phyloP scores from a whole-genome alignment of 345 rosid species.

The Arabidopsis thaliana region TAIR10.1 NC_003071.7:8134001-8134500 shows the following conservation, averaged over 20 bases:
- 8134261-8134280: constrained; percentile 56
- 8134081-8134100: constrained; percentile 51
- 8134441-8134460: too few relatives aligned
- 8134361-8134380: too few relatives aligned
- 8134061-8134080: constrained; percentile 55
- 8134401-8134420: too few relatives aligned
- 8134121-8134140: background rate
- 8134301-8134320: background rate
- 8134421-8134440: too few relatives aligned
- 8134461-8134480: background rate
- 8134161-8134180: constrained; percentile 13
- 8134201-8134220: constrained; percentile 40
- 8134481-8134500: background rate
- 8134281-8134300: constrained; percentile 61
- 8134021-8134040: constrained; percentile 14
- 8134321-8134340: background rate
- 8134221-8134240: constrained; percentile 20
- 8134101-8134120: constrained; percentile 50
- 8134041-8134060: constrained; percentile 32
- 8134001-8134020: background rate
- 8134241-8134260: constrained; percentile 50
- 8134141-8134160: too few relatives aligned
- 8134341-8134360: too few relatives aligned
- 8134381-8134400: too few relatives aligned
- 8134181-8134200: too few relatives aligned